Conservation (phyloP, 2,329 filamentous ascomycete species). For the Colletotrichum liriopes region DNA sequence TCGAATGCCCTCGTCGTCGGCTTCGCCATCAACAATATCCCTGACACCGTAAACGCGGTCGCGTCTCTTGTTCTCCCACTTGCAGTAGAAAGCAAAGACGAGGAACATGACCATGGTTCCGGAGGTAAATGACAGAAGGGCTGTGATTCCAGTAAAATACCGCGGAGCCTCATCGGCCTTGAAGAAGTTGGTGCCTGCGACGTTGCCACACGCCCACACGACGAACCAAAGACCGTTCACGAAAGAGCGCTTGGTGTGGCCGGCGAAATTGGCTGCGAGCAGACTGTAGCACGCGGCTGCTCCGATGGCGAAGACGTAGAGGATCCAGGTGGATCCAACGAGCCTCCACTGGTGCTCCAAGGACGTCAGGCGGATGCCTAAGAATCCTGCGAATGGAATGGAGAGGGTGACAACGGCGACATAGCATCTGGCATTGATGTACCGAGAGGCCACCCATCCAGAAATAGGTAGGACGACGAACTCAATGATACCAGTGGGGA, state of each 20-base stretch:
- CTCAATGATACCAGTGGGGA: slow-evolving; percentile 12
- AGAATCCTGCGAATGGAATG: slow-evolving; percentile 14
- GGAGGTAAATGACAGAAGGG: slow-evolving; percentile 7
- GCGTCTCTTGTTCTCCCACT: slow-evolving; percentile 45
- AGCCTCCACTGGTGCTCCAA: slow-evolving; percentile 15
- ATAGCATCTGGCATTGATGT: slow-evolving; percentile 1
- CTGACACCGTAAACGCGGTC: too few species aligned
- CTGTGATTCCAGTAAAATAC: slow-evolving; percentile 9
- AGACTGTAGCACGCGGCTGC: slow-evolving; percentile 45
- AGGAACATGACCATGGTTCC: not conserved
- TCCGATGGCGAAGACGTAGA: slow-evolving; percentile 16
- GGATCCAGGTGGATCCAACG: slow-evolving; percentile 5
- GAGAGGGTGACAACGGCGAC: slow-evolving; percentile 3
- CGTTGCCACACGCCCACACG: slow-evolving; percentile 64
- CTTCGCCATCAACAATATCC: slow-evolving; percentile 45
- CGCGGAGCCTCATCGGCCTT: slow-evolving; percentile 9
- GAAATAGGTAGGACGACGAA: slow-evolving; percentile 4
- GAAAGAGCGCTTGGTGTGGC: slow-evolving; percentile 66
- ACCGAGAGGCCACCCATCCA: slow-evolving; percentile 8
- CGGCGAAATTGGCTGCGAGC: slow-evolving; percentile 61
- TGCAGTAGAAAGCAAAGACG: slow-evolving; percentile 12
- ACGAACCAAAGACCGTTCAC: slow-evolving; percentile 66
- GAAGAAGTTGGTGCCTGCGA: slow-evolving; percentile 44
- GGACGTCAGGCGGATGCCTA: slow-evolving; percentile 8
- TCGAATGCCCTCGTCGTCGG: slow-evolving; percentile 45